Evolutionary conservation across 306 rosid genomes (phyloP).

Genomic region (Cucurbita argyrosperma): DNA sequence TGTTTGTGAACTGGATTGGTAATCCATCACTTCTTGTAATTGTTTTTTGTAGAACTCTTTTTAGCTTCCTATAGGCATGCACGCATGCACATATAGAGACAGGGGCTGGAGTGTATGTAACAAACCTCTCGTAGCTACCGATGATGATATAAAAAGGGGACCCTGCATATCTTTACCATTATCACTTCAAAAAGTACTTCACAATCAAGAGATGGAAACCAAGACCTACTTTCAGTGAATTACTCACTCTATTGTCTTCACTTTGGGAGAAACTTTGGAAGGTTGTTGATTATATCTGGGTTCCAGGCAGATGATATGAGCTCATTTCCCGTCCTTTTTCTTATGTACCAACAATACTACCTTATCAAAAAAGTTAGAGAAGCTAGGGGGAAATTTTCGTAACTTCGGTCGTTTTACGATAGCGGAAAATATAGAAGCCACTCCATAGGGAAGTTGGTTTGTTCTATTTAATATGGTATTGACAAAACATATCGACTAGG

Average conservation of each 20-base stretch:
- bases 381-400: background rate
- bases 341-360: background rate
- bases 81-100: background rate
- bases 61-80: no score
- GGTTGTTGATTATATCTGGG: background rate
- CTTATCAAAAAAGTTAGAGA: background rate
- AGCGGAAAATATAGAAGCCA: background rate
- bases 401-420: background rate
- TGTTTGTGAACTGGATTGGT: background rate
- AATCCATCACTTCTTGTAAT: background rate
- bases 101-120: background rate
- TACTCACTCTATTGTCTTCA: background rate
- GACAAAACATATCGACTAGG: background rate
- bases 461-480: background rate
- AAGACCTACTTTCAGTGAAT: background rate
- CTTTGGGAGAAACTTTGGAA: background rate
- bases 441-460: background rate
- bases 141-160: background rate
- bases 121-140: background rate
- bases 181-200: background rate
- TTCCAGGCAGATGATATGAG: background rate
- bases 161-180: background rate
- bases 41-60: background rate
- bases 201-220: background rate
- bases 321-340: background rate